Conservation (phyloP, 2,329 filamentous ascomycete genomes). For the Amesomyces nigricolor region DNA sequence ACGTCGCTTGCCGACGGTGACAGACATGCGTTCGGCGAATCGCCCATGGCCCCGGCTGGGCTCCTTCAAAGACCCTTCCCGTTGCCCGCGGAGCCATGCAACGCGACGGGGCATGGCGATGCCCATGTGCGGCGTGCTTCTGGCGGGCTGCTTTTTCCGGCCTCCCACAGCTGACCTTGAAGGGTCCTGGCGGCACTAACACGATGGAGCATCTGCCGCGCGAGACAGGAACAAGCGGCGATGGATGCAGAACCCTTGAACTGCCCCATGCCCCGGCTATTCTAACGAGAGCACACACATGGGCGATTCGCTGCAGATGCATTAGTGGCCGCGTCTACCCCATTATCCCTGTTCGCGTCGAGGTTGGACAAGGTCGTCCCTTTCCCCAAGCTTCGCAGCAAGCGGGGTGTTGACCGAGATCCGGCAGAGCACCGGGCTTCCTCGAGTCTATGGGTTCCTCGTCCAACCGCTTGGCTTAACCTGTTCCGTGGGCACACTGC, state of each 20-base stretch:
- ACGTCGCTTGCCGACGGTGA: conserved; percentile 17
- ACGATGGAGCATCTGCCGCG: conserved; percentile 24
- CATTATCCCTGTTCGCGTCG: conserved; percentile 12
- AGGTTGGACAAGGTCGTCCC: conserved; percentile 35
- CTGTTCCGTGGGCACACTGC: not conserved
- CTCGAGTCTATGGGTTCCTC: conserved; percentile 12
- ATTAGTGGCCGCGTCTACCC: conserved; percentile 35
- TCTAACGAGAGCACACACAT: not conserved
- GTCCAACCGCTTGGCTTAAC: conserved; percentile 11
- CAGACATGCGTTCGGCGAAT: conserved; percentile 24
- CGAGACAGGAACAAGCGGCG: conserved; percentile 17
- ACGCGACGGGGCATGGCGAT: conserved; percentile 6
- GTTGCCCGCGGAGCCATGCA: conserved; percentile 4
- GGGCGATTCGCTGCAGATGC: conserved; percentile 34
- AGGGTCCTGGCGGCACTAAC: too few relatives aligned
- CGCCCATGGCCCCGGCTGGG: conserved; percentile 19
- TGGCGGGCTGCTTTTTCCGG: conserved; percentile 24
- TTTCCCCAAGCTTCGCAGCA: conserved; percentile 22
- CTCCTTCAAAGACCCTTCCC: conserved; percentile 1
- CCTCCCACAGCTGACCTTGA: conserved; percentile 20
- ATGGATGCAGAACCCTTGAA: conserved; percentile 19
- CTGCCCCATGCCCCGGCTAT: too few relatives aligned
- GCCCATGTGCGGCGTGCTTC: conserved; percentile 33
- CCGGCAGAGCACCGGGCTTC: conserved; percentile 19
- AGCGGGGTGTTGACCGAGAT: conserved; percentile 21